Evolutionary conservation across 2,329 filamentous ascomycete species (phyloP), one percentile per base, ranked within the genome.

Genomic region (Dothistroma septosporum): DNA sequence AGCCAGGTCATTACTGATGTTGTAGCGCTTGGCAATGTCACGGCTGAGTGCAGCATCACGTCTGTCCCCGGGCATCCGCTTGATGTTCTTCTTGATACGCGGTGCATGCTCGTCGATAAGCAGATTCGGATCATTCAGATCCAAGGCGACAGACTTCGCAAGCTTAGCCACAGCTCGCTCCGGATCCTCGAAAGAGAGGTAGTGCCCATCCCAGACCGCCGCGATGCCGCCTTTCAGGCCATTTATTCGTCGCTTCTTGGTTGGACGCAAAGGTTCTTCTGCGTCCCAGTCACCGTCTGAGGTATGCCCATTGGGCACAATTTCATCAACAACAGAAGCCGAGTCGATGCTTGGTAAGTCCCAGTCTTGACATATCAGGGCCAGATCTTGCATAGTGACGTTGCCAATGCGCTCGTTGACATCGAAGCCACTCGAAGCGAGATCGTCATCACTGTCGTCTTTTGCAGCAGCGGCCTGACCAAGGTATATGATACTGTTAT

Each of bases 1-100:
- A 1, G 92, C 92, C 61, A 94, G 89, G 71, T 99, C 94, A 65
- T 97, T 97, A 32, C 92, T 96, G 61, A 95, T 90, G 73, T 97
- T 97, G 81, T 96, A 99, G 47, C 93, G 87, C 67, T 88, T 85
- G 41, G 85, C 85, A 37, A 96, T 83, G 59, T 90, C 87, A 58
- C 88, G 89, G 2, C 87, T 86, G 47, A 91, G 78, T 55, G 86
- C 88, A 8, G 84, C 85, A 79, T 86, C 87, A 64, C 83, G 87
- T 75, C 84, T 88, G 64, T 86, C 86, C 55, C 80, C 77, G 54
- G 76, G 75, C 32, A 72, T 69, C 41, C 73, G 74, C 50, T 77
- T 76, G 32, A 67, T 59, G 61, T 76, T 80, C 59, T 86, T 84
- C 74, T 90, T 89, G 19, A 83, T 77, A 11, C 83, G 80, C 19